Base-by-base conservation (phyloP, 179 eudicot genomes). In the Corrigiola litoralis region DNA sequence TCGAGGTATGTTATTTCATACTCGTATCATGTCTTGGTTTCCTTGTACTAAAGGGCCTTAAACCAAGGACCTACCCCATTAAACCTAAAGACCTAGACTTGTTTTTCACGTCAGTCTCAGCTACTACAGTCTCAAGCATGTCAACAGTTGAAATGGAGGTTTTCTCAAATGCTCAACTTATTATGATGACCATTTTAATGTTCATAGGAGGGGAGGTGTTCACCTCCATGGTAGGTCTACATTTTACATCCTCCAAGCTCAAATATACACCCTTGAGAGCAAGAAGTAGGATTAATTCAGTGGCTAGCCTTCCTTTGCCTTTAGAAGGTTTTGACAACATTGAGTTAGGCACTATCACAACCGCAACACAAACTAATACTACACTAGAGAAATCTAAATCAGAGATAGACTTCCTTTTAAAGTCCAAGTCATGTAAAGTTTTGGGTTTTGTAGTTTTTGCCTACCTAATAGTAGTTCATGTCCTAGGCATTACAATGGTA, bases 111-210 rank as follows among this genome's bases (percentile, higher is more conserved):
- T 82, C 90, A 0, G 95, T 90, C 0, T 84, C 89, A 0, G 86
- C 95, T 1, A 20, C 79, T 29, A 84, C 97, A 0, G 88, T 87
- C 21, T 87, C 97, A 2, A 90, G 97, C 70, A 87, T 90, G 92
- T 85, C 92, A 27, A 75, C 89, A 0, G 68, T 90, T 0, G 95
- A 85, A 73, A 90, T 87, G 90, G 97, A 87, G 72, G 88, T 77
- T 44, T 90, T 90, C 46, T 87, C 95, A 9, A 69, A 85, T 72
- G 33, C 73, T 33, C 97, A 90, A 65, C 85, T 90, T n/a, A 14
- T 79, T 9, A 61, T 82, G 62, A 46, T 87, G 29, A 85, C 88
- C 12, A 33, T 85, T 13, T 74, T 90, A 45, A 90, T 90, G 95
- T 78, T 90, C 47, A 37, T 82, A 4, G 91, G 92, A 6, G 91